Evolutionary conservation across 345 rosid genomes (phyloP).

Genomic region (Dipteronia sinensis): DNA sequence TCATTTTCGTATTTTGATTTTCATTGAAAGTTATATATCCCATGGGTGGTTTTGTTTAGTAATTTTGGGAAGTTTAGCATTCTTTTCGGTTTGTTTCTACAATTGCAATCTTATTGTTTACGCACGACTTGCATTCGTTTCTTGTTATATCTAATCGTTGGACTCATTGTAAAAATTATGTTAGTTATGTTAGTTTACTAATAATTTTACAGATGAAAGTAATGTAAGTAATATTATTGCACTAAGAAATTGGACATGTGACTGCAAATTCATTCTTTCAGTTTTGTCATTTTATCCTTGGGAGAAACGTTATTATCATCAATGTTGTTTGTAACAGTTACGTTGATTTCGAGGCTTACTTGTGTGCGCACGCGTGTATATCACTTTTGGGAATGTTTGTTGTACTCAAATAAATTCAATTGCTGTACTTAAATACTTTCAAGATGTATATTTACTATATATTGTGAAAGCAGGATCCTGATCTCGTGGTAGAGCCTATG

Average conservation of each 20-base stretch:
- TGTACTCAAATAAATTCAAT: no score
- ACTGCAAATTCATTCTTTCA: background rate
- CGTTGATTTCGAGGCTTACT: background rate
- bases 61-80: background rate
- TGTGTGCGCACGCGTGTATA: no score
- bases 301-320: background rate
- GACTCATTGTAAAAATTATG: background rate
- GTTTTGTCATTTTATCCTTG: background rate
- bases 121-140: no score
- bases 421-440: no score
- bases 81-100: background rate
- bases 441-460: background rate
- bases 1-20: background rate
- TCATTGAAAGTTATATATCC: background rate
- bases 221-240: background rate
- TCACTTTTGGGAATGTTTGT: background rate
- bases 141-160: background rate
- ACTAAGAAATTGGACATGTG: background rate
- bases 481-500: conserved; percentile 86
- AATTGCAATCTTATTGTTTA: background rate
- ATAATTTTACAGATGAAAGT: background rate
- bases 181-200: background rate
- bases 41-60: background rate
- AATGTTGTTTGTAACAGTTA: background rate
- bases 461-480: conserved; percentile 69